Evolutionary conservation across 495 filamentous ascomycete genomes (phyloP).

Genomic region (Pyrenopolyporus hunteri): DNA sequence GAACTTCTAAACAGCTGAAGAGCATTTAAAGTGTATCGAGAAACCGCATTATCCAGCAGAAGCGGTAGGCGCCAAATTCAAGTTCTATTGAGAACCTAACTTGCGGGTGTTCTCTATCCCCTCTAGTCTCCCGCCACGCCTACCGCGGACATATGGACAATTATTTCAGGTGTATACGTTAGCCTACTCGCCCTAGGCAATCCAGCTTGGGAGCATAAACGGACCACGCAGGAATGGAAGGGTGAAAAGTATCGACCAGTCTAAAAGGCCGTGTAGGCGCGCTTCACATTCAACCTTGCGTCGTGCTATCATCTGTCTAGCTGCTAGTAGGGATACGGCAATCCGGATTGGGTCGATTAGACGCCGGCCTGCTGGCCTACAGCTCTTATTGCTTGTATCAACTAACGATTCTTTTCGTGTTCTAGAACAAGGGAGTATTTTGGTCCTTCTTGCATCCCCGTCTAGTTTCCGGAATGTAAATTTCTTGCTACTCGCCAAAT

Average conservation of each 20-base stretch:
- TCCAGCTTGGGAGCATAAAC: no score
- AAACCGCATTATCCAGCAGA: no score
- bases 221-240: background rate
- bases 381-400: slow-evolving; percentile 11
- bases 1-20: no score
- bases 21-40: no score
- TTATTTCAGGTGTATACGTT: no score
- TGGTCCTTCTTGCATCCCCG: background rate
- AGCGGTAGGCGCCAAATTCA: no score
- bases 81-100: no score
- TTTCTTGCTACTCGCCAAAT: background rate
- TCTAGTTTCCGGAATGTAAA: slow-evolving; percentile 13
- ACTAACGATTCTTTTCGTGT: slow-evolving; percentile 6
- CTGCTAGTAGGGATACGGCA: background rate
- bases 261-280: slow-evolving; percentile 11
- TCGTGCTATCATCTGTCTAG: slow-evolving; percentile 15
- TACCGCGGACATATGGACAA: no score
- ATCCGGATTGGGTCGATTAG: slow-evolving; percentile 15
- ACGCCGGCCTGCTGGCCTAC: slow-evolving; percentile 4
- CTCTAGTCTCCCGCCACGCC: no score
- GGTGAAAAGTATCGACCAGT: slow-evolving; percentile 5
- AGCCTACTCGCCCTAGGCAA: no score
- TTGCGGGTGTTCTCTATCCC: no score
- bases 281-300: slow-evolving; percentile 26
- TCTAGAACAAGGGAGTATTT: background rate